phyloP scores from a whole-genome alignment of 2,329 filamentous ascomycete genomes.

The Leptoxyphium fumago region DNA sequence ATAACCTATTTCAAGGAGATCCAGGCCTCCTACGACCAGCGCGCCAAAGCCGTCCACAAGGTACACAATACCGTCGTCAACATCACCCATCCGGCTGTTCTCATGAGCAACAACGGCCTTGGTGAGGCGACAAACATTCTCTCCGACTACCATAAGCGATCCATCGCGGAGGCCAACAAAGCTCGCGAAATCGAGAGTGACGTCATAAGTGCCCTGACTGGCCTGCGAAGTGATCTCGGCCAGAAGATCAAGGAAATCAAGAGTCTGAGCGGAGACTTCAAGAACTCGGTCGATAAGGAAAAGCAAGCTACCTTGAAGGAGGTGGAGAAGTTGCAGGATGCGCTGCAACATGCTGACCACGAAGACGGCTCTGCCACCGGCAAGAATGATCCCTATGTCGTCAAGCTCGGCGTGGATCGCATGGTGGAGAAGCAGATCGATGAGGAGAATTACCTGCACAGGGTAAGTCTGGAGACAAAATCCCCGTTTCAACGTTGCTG shows the following conservation, averaged over 20 bases:
- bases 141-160: constrained; percentile 66
- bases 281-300: constrained; percentile 91
- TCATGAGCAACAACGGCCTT: constrained; percentile 69
- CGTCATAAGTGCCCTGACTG: constrained; percentile 74
- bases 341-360: constrained; percentile 62
- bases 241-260: constrained; percentile 99
- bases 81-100: constrained; percentile 56
- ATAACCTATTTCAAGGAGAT: constrained; percentile 91
- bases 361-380: constrained; percentile 58
- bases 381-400: constrained; percentile 82
- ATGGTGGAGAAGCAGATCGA: constrained; percentile 87
- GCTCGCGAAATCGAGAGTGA: constrained; percentile 82
- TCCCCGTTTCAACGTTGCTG: neutral
- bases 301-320: constrained; percentile 71
- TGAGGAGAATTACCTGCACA: constrained; percentile 92
- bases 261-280: constrained; percentile 82
- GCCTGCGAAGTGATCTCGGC: constrained; percentile 71
- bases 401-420: constrained; percentile 72
- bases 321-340: constrained; percentile 68
- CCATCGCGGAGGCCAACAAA: constrained; percentile 69
- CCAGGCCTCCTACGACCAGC: constrained; percentile 73
- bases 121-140: constrained; percentile 74
- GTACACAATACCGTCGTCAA: constrained; percentile 76
- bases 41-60: constrained; percentile 68
- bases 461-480: constrained; percentile 39